Percentiles rank a stretch among this genome's conserved stretches.
These are phyloP conservation scores for Thalassiosira hispida DNA, from an alignment of 352 stramenopile genomes.

Conservation along the genomic window DNA sequence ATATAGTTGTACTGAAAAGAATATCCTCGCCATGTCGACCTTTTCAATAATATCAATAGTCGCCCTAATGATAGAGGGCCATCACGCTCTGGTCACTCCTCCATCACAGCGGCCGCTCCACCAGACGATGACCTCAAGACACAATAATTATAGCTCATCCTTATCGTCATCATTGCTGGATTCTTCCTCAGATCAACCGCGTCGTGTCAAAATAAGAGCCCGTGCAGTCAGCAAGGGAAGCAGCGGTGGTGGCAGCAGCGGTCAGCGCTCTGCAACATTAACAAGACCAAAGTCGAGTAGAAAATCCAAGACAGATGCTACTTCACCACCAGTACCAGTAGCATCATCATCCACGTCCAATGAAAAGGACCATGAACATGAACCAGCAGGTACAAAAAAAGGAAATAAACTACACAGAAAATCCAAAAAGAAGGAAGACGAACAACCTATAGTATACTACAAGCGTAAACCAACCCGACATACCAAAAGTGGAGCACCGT, in stretches of 20 bases:
- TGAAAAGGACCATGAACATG: no score
- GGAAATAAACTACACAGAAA: background rate
- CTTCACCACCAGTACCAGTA: no score
- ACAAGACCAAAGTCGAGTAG: background rate
- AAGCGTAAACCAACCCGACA: background rate
- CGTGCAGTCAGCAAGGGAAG: background rate
- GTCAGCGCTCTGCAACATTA: background rate
- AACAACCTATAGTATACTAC: background rate
- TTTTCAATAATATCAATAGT: no score
- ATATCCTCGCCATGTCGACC: no score
- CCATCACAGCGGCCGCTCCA: background rate
- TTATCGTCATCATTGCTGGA: no score
- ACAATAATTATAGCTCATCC: background rate
- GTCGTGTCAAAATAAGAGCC: slow-evolving; percentile 1
- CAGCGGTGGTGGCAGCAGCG: background rate
- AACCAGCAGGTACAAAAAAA: no score
- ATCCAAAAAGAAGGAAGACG: background rate
- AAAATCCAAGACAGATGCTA: background rate
- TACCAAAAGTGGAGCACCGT: slow-evolving; percentile 24
- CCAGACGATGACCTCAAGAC: no score
- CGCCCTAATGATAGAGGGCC: slow-evolving; percentile 8
- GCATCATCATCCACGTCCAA: no score
- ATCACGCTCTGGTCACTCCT: background rate
- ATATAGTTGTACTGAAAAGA: no score
- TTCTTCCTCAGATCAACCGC: background rate